Percentiles rank a stretch among this genome's conserved stretches.
phyloP scores from a whole-genome alignment of 78 protist species.

The Neovahlkampfia damariscottae region DNA sequence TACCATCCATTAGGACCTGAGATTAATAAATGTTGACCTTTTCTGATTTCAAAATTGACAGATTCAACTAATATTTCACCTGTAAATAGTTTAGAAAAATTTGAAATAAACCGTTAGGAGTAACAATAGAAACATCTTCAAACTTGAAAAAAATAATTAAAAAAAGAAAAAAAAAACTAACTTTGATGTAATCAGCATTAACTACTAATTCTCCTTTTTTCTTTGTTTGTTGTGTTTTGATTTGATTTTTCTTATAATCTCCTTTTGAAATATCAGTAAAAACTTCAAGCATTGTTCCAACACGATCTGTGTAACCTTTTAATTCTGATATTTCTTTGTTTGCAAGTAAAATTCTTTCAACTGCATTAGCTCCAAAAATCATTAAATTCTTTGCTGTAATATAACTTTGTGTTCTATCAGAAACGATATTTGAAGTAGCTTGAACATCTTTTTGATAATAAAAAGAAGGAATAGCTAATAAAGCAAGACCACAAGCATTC shows the following conservation, averaged over 20 bases:
- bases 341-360: neutral
- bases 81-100: no score
- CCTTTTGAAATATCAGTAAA: neutral
- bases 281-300: neutral
- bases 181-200: no score
- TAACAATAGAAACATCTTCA: neutral
- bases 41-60: neutral
- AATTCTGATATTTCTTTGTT: neutral
- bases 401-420: no score
- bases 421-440: no score
- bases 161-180: no score
- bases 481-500: no score
- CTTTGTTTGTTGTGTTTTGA: no score
- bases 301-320: constrained; percentile 22
- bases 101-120: no score
- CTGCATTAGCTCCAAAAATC: neutral
- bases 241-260: no score
- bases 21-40: constrained; percentile 19
- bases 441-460: no score
- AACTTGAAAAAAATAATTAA: neutral
- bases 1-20: constrained; percentile 57
- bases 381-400: constrained; percentile 9
- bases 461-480: no score
- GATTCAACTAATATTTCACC: neutral
- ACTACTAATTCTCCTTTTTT: no score